Base-by-base conservation (phyloP, 2,329 filamentous ascomycete genomes). In the Nannizziopsis arthrosporioides region DNA sequence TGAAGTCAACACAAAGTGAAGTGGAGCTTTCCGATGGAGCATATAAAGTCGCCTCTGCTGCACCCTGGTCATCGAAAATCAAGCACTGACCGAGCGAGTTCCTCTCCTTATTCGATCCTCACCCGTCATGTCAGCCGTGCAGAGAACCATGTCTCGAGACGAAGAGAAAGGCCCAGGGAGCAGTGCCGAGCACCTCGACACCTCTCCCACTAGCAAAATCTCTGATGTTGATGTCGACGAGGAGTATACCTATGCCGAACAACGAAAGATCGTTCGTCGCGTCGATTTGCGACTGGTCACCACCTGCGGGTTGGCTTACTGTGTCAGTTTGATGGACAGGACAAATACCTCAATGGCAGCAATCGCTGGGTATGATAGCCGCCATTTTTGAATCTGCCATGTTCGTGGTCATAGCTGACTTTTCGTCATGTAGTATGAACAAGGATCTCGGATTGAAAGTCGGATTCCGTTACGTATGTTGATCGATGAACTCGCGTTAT, bases 291-390 rank as follows among this genome's bases (percentile, higher is more conserved):
- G 81, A 1, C 68, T 84, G 2, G 76, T 84, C 36, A 60, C 74
- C 2, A 80, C 75, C 1, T 75, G 79, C 3, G 81, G 81, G 15
- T 60, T 74, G 54, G 75, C 87, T 67, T 89, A 89, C 64, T 85
- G 82, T 61, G 73, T 85, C 56, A 82, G 77, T 54, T 68, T 90
- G 51, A 85, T 90, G 78, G 85, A 92, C 60, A 73, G 85, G 30
- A 86, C 82, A 1, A 90, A 90, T 63, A 67, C 89, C 61, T 77
- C 77, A n/a, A 72, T 77, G 17, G 84, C 84, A 36, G 77, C 77
- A 40, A 82, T 90, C 61, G 84, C 85, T 15, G 85, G 75, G 72
- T 52, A 44, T 12, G 50, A 27, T 17, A 27, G 22, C 11, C 11
- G 14, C 18, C 19, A 17, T 39, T 42, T 39, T 42, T 17, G 27